Base-by-base conservation (phyloP, 2,329 filamentous ascomycete species). In the Didymella glomerata region DNA sequence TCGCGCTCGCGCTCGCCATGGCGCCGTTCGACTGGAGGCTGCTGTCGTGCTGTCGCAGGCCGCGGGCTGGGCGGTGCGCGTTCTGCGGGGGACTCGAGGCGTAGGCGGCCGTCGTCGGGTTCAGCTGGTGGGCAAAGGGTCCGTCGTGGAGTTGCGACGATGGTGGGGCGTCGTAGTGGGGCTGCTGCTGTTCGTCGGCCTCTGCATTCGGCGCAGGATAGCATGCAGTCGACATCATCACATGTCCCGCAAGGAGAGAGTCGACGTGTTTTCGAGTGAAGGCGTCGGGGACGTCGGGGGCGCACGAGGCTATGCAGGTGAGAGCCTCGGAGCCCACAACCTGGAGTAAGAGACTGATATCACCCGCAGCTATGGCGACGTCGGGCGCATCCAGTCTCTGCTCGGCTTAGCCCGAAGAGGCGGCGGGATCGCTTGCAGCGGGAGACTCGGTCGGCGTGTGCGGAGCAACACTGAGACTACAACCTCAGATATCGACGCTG, bases 151-250 rank as follows among this genome's bases (percentile, higher is more conserved):
- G 44, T 18, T 22, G 49, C 27, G 46, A 36, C 25, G 46, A 70
- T 68, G 71, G 72, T 65, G 69, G 67, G 16, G 32, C 4, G 32
- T 32, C 30, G 65, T 72, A 66, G 73, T 74, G 73, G 72, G 69
- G 69, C 55, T 62, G 63, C 49, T 28, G 5, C 5, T 8, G 27
- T n/a, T 69, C 66, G 48, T 65, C 63, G 59, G 20, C 45, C 40
- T 56, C 47, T 28, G 68, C 64, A 48, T 46, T 54, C 34, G 67
- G 49, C 49, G 55, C 62, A 45, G 61, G 64, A 48, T 58, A 61
- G 53, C 62, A 72, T 48, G 68, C 62, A 48, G 71, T 69, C n/a
- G 48, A 34, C 54, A 56, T 56, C 25, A 16, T 47, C 24, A 46
- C 41, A 40, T 30, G 50, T 32, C 34, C n/a, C 41, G 24, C 41